Evolutionary conservation across 176 grass and related monocot genomes (phyloP), one percentile per base, ranked within the genome.

Genomic region (Hsuehochloa calcarea): DNA sequence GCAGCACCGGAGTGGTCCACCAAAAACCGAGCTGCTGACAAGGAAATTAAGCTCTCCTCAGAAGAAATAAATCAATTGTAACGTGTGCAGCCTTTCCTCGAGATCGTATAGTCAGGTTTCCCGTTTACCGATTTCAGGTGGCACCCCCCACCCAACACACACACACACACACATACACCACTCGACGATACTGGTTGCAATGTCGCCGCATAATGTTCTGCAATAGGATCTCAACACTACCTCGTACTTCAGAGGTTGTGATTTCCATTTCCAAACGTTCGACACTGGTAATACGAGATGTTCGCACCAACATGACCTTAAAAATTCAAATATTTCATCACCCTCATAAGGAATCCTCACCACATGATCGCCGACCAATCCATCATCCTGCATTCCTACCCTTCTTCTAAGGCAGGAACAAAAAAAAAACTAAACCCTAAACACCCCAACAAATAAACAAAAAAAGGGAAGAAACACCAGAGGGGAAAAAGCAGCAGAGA

Each of bases 401-500:
- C 15, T 23, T n/a, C 25, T 27, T 25, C 31, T 56, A 68, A 84
- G 16, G 52, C 52, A 56, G 50, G 7, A 51, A 22, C 41, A 51
- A 9, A 75, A 31, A 50, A 9, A 75, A 31, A 68, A 84, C 35
- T 90, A 80, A 84, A 84, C 75, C 85, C 75, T 84, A 80, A 75
- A 84, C 59, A 80, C 61, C 26, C 13, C 15, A 49, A 72, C 29
- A 61, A 78, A 22, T 0, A 17, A 66, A 74, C 46, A 37, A 45
- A 6, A 16, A 9, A 27, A 52, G 23, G 64, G 25, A 10, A 65
- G 10, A 37, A 14, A 39, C 51, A 41, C 11, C 34, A 37, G 50
- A 26, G 29, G 16, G 19, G 34, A 45, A n/a, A 10, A n/a, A 22
- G 75, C 23, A 8, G 50, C 79, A 17, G 8, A 66, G 11, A 54